phyloP scores from a whole-genome alignment of 768 basidiomycete species.

The Tricholoma bakamatsutake region DNA sequence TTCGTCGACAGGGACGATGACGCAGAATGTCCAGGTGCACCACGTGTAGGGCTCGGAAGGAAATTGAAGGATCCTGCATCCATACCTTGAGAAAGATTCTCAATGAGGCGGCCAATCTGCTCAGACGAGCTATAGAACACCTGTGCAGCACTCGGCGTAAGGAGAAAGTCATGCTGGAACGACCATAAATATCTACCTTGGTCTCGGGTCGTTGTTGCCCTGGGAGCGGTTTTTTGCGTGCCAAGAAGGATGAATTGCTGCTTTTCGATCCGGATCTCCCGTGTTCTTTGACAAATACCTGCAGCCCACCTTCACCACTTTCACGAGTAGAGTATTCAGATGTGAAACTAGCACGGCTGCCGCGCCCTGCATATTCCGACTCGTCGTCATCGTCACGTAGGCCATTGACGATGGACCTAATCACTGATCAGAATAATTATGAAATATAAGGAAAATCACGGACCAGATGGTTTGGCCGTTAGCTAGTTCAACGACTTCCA shows the following conservation, averaged over 20 bases:
- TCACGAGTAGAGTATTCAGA: slow-evolving; percentile 64
- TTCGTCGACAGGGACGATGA: slow-evolving; percentile 61
- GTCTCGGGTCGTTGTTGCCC: slow-evolving; percentile 71
- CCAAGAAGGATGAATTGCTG: slow-evolving; percentile 55
- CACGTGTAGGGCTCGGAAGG: slow-evolving; percentile 31
- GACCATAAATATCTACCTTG: slow-evolving; percentile 47
- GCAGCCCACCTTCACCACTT: slow-evolving; percentile 48
- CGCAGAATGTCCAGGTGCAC: slow-evolving; percentile 50
- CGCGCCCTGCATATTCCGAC: slow-evolving; percentile 58
- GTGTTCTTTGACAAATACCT: slow-evolving; percentile 77
- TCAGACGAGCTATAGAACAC: slow-evolving; percentile 71
- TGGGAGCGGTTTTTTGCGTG: slow-evolving; percentile 52
- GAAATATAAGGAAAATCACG: slow-evolving; percentile 20
- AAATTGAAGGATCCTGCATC: slow-evolving; percentile 85
- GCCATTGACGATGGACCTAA: slow-evolving; percentile 79
- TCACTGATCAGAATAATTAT: slow-evolving; percentile 9
- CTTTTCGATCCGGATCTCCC: slow-evolving; percentile 58
- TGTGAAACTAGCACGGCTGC: slow-evolving; percentile 67
- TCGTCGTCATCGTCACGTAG: slow-evolving; percentile 74
- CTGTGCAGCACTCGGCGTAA: slow-evolving; percentile 31
- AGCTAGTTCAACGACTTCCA: slow-evolving; percentile 80
- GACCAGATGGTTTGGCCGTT: slow-evolving; percentile 87
- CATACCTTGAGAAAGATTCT: slow-evolving; percentile 73
- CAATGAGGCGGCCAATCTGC: slow-evolving; percentile 80
- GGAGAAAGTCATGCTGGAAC: slow-evolving; percentile 20